Evolutionary conservation across 768 basidiomycete genomes (phyloP), one percentile per base, ranked within the genome.

Genomic region (Lyophyllum semitale): DNA sequence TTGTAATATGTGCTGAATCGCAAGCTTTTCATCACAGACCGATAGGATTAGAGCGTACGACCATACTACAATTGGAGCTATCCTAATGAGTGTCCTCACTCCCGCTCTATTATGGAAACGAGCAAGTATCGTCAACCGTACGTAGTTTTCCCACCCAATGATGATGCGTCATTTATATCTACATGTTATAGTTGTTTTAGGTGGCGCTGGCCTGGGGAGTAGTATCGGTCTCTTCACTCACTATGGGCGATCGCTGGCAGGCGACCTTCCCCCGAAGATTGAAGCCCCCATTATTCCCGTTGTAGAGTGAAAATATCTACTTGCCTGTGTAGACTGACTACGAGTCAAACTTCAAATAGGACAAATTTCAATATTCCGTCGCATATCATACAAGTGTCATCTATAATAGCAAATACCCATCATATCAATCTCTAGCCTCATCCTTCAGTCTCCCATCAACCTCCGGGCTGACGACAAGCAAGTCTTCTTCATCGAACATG

Each of bases 61-160:
- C 66, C 85, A 90, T 64, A 79, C 88, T 20, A 90, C 83, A 1
- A 88, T 93, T 43, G 91, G 91, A 23, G 78, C 78, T 18, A 63
- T 92, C 44, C 69, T 93, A 20, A 80, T 77, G 53, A 82, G 81
- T 15, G 79, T 88, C 13, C 66, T 92, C 2, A 81, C 79, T 4
- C 87, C 91, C 3, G 87, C 89, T 2, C 49, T 91, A 26, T 75
- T 92, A 47, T 93, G 89, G 88, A 91, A 81, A 46, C 78, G 80
- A 50, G 88, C 87, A 29, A 75, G 71, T 30, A 66, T 77, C 15
- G 70, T 85, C n/a, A 83, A 91, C 60, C 63, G 90, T 91, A 63
- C 51, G 79, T 67, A 27, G 33, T 26, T 22, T 17, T n/a, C 17
- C 7, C 17, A 38, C 3, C 38, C 40, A 17, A 26, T 8, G 8